Evolutionary conservation across 1,139 yeast genomes (phyloP).

Genomic region (Yamadazyma atlantica): DNA sequence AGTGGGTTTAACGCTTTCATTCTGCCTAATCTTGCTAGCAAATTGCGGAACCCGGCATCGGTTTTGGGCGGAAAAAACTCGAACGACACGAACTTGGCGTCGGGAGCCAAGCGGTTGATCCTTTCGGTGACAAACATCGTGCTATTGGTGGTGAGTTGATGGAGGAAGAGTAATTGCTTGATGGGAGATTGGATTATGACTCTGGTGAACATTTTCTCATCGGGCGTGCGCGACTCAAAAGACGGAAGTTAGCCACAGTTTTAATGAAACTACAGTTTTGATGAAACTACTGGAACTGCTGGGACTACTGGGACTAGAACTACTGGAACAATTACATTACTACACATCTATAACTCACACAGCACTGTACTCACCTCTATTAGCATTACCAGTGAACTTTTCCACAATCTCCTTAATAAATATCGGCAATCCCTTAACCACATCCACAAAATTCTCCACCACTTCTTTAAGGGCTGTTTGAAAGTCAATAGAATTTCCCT

Average conservation of each 20-base stretch:
- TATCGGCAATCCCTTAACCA: constrained; percentile 65
- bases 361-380: constrained; percentile 90
- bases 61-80: constrained; percentile 99
- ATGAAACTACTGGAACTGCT: too few relatives aligned
- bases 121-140: constrained; percentile 37
- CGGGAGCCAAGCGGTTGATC: constrained; percentile 38
- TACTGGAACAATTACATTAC: not conserved
- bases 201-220: not conserved
- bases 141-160: not conserved
- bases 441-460: constrained; percentile 63
- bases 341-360: constrained; percentile 43
- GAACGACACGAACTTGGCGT: constrained; percentile 70
- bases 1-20: constrained; percentile 86
- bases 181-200: too few relatives aligned
- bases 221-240: not conserved
- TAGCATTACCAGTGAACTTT: constrained; percentile 65
- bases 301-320: too few relatives aligned
- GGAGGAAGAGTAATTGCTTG: too few relatives aligned
- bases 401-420: constrained; percentile 68
- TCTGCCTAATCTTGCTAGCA: constrained; percentile 82
- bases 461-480: constrained; percentile 66
- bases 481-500: constrained; percentile 52
- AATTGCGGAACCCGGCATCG: constrained; percentile 77
- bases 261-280: too few relatives aligned
- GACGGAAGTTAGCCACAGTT: too few relatives aligned